phyloP scores from a whole-genome alignment of 2,329 filamentous ascomycete species.

The Rugonectria rugulosa region DNA sequence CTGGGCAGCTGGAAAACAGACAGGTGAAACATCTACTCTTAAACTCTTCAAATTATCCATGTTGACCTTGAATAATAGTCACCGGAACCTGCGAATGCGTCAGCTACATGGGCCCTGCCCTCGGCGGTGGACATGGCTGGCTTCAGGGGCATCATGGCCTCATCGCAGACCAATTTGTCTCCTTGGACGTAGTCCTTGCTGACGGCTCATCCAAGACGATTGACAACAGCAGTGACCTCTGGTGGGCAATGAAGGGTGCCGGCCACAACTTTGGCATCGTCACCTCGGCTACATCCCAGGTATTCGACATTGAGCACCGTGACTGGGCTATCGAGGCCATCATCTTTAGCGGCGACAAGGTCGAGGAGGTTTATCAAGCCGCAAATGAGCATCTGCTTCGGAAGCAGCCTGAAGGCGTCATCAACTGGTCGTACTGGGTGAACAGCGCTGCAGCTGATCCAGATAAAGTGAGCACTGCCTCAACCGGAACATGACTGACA shows the following conservation, averaged over 20 bases:
- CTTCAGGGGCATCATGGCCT: constrained; percentile 42
- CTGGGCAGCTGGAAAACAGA: constrained; percentile 60
- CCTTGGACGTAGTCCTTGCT: constrained; percentile 43
- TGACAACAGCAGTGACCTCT: constrained; percentile 40
- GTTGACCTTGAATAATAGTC: too few relatives aligned
- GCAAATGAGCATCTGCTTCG: constrained; percentile 55
- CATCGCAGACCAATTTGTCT: constrained; percentile 45
- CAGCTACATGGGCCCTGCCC: constrained; percentile 39
- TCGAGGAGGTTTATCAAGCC: constrained; percentile 55
- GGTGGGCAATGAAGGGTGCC: constrained; percentile 46
- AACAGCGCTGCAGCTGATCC: constrained; percentile 51
- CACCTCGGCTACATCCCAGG: constrained; percentile 40
- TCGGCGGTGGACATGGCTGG: constrained; percentile 43
- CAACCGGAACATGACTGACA: neutral
- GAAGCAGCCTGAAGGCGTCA: constrained; percentile 52
- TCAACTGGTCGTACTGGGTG: constrained; percentile 60
- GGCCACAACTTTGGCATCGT: constrained; percentile 47
- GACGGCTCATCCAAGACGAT: constrained; percentile 37
- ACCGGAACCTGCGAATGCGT: constrained; percentile 40
- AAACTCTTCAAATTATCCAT: too few relatives aligned
- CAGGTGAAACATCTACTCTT: too few relatives aligned
- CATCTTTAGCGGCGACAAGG: constrained; percentile 56
- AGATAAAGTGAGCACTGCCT: constrained; percentile 41
- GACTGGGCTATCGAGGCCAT: constrained; percentile 46
- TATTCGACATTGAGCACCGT: constrained; percentile 38